phyloP scores from a whole-genome alignment of 371 early-diverging fungal genomes.

The Umbelopsis sp. region DNA sequence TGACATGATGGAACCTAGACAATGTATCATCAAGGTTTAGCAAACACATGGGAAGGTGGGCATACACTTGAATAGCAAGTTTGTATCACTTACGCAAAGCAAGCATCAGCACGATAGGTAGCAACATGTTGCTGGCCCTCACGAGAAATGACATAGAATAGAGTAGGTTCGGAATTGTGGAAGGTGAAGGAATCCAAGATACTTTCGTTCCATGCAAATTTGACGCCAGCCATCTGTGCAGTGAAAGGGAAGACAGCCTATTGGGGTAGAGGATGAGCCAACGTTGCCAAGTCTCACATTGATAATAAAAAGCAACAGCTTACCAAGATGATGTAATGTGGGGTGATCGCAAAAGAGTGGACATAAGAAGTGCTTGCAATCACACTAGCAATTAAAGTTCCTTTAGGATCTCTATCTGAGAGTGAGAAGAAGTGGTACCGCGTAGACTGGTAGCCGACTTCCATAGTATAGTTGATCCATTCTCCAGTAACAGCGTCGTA shows the following conservation, averaged over 20 bases:
- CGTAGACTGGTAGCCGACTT: slow-evolving; percentile 66
- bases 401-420: slow-evolving; percentile 64
- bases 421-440: slow-evolving; percentile 70
- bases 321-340: slow-evolving; percentile 70
- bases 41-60: too few relatives aligned
- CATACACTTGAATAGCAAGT: too few relatives aligned
- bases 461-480: slow-evolving; percentile 76
- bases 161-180: slow-evolving; percentile 57
- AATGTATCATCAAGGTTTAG: too few relatives aligned
- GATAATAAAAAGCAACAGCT: not conserved
- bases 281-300: too few relatives aligned
- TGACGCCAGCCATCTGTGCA: slow-evolving; percentile 64
- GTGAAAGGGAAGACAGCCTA: slow-evolving; percentile 59
- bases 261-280: too few relatives aligned
- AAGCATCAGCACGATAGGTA: slow-evolving; percentile 64
- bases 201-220: slow-evolving; percentile 72
- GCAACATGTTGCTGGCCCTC: slow-evolving; percentile 67
- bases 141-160: slow-evolving; percentile 75
- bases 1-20: slow-evolving; percentile 65
- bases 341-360: slow-evolving; percentile 75
- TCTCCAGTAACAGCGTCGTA: slow-evolving; percentile 72
- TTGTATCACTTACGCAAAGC: slow-evolving; percentile 39
- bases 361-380: slow-evolving; percentile 68
- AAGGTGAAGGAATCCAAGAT: slow-evolving; percentile 70
- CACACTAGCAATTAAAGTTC: slow-evolving; percentile 66